Percentiles rank a stretch among this genome's conserved stretches.
phyloP scores from a whole-genome alignment of 495 filamentous ascomycete genomes.

The Xylaria intraflava region DNA sequence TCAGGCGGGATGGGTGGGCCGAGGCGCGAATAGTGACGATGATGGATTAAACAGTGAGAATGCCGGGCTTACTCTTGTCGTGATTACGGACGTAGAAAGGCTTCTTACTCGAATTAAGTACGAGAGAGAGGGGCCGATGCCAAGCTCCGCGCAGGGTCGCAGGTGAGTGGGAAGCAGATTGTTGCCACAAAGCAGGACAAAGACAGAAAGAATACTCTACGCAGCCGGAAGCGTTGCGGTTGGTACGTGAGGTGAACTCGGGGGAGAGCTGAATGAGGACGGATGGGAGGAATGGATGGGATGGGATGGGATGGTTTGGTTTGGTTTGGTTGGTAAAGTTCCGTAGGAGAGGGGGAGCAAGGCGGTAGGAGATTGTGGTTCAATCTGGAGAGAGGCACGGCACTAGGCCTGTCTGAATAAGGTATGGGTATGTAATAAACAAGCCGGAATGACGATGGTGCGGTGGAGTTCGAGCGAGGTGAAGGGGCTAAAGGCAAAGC shows the following conservation, averaged over 20 bases:
- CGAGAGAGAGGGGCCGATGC: not conserved
- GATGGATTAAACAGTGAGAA: not conserved
- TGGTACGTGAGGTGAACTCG: not conserved
- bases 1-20: conserved; percentile 6
- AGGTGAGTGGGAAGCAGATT: not conserved
- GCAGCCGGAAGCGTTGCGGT: conserved; percentile 5
- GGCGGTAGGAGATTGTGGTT: not conserved
- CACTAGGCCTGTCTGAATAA: not conserved
- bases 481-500: not conserved
- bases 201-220: not conserved
- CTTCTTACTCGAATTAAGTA: not conserved
- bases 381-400: not conserved
- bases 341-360: not conserved
- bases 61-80: conserved; percentile 1
- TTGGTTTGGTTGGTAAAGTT: not conserved
- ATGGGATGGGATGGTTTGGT: too few relatives aligned
- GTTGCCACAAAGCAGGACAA: not conserved
- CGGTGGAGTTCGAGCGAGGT: not conserved
- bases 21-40: not conserved
- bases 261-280: conserved; percentile 6
- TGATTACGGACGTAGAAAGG: not conserved
- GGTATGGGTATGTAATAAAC: not conserved
- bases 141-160: not conserved
- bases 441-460: conserved; percentile 4
- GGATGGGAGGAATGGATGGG: not conserved